These are phyloP conservation scores for Podila epicladia DNA, from an alignment of 192 early-diverging fungal genomes.

Conservation along the genomic window DNA sequence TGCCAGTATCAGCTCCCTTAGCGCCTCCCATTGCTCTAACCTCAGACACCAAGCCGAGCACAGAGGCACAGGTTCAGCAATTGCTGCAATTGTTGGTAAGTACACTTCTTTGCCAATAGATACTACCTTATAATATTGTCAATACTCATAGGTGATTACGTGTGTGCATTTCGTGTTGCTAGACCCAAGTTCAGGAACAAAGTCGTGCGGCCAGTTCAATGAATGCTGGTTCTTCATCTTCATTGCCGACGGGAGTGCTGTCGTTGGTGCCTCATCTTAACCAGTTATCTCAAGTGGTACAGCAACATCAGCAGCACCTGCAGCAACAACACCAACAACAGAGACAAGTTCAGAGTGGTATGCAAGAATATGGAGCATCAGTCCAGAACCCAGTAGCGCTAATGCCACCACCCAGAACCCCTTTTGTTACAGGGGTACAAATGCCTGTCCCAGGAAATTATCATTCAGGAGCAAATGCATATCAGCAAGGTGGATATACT, in stretches of 20 bases:
- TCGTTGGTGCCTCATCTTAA: not conserved
- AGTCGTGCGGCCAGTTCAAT: not conserved
- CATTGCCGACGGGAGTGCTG: not conserved
- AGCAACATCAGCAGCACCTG: not conserved
- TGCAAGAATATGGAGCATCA: too few relatives aligned
- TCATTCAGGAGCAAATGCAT: not conserved
- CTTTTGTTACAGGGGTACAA: not conserved
- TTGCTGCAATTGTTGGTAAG: too few relatives aligned
- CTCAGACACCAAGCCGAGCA: not conserved
- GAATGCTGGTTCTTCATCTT: not conserved
- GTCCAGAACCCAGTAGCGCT: not conserved
- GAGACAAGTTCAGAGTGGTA: too few relatives aligned
- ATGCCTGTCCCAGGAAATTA: not conserved
- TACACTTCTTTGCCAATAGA: not conserved
- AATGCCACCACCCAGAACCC: not conserved
- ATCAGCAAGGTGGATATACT: not conserved
- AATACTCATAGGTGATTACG: too few relatives aligned
- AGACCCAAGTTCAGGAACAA: conserved; percentile 2
- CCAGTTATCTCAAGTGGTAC: not conserved
- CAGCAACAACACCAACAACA: too few relatives aligned
- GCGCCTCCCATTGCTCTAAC: not conserved
- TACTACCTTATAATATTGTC: not conserved
- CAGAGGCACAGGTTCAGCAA: too few relatives aligned
- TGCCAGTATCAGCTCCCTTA: not conserved
- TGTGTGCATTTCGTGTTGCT: not conserved